Conservation (phyloP, 2,329 filamentous ascomycete genomes). For the Beauveria pseudobassiana region DNA sequence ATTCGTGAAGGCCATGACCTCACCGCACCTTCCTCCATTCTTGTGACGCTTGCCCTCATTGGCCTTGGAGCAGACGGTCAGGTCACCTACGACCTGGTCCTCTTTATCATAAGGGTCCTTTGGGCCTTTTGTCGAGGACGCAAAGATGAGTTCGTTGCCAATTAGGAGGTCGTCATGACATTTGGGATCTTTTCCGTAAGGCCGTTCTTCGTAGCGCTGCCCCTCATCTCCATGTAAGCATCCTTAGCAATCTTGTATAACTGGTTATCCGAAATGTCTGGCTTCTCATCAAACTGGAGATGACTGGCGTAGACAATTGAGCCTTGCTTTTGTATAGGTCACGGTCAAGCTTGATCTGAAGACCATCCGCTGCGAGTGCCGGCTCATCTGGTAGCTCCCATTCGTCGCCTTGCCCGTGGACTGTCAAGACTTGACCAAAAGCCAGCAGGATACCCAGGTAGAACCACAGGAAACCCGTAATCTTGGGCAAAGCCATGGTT, state of each 20-base stretch:
- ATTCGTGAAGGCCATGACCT: not conserved
- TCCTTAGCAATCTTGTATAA: not conserved
- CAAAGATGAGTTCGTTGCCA: not conserved
- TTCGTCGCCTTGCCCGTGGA: not conserved
- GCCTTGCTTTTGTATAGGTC: not conserved
- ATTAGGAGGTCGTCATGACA: not conserved
- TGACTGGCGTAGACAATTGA: not conserved
- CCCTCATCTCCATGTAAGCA: not conserved
- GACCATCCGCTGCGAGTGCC: not conserved
- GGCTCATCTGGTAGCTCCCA: not conserved
- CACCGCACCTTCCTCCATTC: not conserved
- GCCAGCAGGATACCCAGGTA: not conserved
- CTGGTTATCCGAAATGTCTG: not conserved
- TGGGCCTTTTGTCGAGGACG: not conserved
- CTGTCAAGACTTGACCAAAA: not conserved
- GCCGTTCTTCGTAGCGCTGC: not conserved
- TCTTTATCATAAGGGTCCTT: not conserved
- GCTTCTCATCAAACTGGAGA: not conserved
- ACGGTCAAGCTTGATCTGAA: not conserved
- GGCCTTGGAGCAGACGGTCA: not conserved
- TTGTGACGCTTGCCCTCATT: not conserved
- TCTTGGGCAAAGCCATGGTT: not conserved
- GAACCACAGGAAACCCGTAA: not conserved
- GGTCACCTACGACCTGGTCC: not conserved
- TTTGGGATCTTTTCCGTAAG: not conserved